phyloP scores from a whole-genome alignment of 2,329 filamentous ascomycete species.

The Colletotrichum spaethianum region DNA sequence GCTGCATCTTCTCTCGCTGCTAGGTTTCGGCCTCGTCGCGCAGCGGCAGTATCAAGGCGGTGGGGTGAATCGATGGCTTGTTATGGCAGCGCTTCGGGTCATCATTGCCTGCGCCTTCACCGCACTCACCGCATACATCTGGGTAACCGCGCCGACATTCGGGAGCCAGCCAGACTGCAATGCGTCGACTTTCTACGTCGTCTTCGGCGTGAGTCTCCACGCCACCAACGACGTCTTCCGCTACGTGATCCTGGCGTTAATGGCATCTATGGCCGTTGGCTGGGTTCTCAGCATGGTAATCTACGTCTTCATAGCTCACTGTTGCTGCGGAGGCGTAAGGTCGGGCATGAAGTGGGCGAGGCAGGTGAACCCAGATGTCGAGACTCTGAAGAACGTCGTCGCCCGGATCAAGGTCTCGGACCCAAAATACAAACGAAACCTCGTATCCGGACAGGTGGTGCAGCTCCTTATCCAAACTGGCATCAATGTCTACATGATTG shows the following conservation, averaged over 20 bases:
- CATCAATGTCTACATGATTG: not conserved
- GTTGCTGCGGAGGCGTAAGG: not conserved
- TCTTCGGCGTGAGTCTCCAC: not conserved
- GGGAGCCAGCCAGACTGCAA: not conserved
- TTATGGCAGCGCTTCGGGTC: slow-evolving; percentile 2
- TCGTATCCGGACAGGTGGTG: not conserved
- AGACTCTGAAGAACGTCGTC: not conserved
- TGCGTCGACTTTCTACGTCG: not conserved
- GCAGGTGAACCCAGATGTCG: not conserved
- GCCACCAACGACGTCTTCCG: slow-evolving; percentile 11
- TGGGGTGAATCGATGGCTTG: not conserved
- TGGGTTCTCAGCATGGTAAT: not conserved
- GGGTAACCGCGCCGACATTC: slow-evolving; percentile 4
- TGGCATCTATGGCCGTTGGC: not conserved
- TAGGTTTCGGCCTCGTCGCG: slow-evolving; percentile 3
- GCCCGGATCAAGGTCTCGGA: not conserved
- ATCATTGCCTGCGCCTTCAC: slow-evolving; percentile 10
- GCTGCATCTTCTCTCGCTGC: slow-evolving; percentile 9
- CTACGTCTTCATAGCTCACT: not conserved
- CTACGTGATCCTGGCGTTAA: not conserved
- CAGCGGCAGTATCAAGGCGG: not conserved
- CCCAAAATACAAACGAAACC: not conserved
- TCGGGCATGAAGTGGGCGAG: not conserved
- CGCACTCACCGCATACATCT: slow-evolving; percentile 1
- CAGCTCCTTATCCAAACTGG: not conserved